These are phyloP conservation scores for Phytophthora cactorum DNA, from an alignment of 352 stramenopile species.

Conservation along the genomic window DNA sequence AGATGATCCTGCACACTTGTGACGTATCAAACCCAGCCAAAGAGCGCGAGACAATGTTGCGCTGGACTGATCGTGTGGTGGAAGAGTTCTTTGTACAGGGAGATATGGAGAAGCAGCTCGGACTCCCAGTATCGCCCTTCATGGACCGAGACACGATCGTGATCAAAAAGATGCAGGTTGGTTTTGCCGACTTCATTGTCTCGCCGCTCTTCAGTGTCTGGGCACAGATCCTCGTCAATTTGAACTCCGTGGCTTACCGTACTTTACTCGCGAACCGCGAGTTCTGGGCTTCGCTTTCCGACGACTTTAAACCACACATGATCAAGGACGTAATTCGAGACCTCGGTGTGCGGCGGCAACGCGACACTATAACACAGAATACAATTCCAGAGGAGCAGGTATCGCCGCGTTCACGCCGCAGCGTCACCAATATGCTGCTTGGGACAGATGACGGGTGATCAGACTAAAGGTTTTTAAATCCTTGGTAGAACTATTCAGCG, in stretches of 20 bases:
- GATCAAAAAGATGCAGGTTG: conserved; percentile 93
- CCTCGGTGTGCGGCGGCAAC: conserved; percentile 45
- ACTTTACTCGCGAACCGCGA: conserved; percentile 80
- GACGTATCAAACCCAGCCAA: conserved; percentile 96
- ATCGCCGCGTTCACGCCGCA: conserved; percentile 47
- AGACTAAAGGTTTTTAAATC: neutral
- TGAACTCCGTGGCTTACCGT: conserved; percentile 74
- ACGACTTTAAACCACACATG: conserved; percentile 88
- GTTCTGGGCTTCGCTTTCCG: conserved; percentile 79
- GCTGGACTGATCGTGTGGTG: conserved; percentile 94
- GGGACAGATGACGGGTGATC: conserved; percentile 53
- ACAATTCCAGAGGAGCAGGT: conserved; percentile 40
- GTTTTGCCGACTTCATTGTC: conserved; percentile 96
- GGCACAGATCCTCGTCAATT: conserved; percentile 78
- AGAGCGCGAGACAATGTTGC: conserved; percentile 85
- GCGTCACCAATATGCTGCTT: conserved; percentile 52
- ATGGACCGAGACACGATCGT: conserved; percentile 94
- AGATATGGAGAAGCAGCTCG: conserved; percentile 94
- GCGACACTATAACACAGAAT: conserved; percentile 33
- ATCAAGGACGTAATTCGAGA: conserved; percentile 83
- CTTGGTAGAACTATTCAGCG: conserved; percentile 1
- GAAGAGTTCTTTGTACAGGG: conserved; percentile 97
- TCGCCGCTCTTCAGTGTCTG: conserved; percentile 87
- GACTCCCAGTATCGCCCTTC: conserved; percentile 91
- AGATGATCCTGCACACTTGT: conserved; percentile 92